These are phyloP conservation scores for Tetracladium marchalianum DNA, from an alignment of 495 filamentous ascomycete genomes.

Conservation along the genomic window DNA sequence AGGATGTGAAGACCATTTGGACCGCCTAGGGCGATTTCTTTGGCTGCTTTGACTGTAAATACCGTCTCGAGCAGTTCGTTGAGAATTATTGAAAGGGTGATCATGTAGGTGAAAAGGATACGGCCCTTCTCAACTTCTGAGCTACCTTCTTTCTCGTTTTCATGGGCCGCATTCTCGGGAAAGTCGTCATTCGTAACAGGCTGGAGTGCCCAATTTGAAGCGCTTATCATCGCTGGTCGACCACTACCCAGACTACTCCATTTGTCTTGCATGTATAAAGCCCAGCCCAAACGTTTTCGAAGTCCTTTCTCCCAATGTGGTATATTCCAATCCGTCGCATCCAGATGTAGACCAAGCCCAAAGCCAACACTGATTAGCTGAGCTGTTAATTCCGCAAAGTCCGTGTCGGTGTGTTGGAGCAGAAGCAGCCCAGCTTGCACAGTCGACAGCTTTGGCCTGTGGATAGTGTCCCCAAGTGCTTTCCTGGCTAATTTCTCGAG, in stretches of 20 bases:
- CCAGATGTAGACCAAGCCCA: slow-evolving; percentile 76
- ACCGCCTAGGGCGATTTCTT: slow-evolving; percentile 34
- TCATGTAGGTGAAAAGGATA: slow-evolving; percentile 60
- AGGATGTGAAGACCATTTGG: slow-evolving; percentile 45
- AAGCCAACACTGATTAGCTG: slow-evolving; percentile 73
- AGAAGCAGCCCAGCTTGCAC: slow-evolving; percentile 85
- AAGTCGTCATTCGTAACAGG: slow-evolving; percentile 60
- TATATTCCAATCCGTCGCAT: slow-evolving; percentile 76
- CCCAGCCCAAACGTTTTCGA: slow-evolving; percentile 79
- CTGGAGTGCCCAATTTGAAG: slow-evolving; percentile 73
- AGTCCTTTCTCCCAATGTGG: slow-evolving; percentile 78
- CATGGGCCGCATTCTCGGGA: slow-evolving; percentile 47
- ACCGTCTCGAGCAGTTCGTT: slow-evolving; percentile 70
- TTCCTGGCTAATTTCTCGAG: slow-evolving; percentile 69
- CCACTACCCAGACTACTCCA: slow-evolving; percentile 82
- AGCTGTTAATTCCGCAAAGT: slow-evolving; percentile 75
- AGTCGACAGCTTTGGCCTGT: slow-evolving; percentile 80
- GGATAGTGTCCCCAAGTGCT: slow-evolving; percentile 64
- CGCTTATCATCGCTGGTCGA: slow-evolving; percentile 69
- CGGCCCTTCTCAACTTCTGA: slow-evolving; percentile 58
- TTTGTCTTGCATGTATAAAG: slow-evolving; percentile 85
- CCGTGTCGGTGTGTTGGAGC: slow-evolving; percentile 78
- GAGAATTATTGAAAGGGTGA: slow-evolving; percentile 63
- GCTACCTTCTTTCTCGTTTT: slow-evolving; percentile 47
- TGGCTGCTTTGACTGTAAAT: slow-evolving; percentile 57